Evolutionary conservation across 2,329 filamentous ascomycete genomes (phyloP).

Genomic region (Blumeriella jaapii): DNA sequence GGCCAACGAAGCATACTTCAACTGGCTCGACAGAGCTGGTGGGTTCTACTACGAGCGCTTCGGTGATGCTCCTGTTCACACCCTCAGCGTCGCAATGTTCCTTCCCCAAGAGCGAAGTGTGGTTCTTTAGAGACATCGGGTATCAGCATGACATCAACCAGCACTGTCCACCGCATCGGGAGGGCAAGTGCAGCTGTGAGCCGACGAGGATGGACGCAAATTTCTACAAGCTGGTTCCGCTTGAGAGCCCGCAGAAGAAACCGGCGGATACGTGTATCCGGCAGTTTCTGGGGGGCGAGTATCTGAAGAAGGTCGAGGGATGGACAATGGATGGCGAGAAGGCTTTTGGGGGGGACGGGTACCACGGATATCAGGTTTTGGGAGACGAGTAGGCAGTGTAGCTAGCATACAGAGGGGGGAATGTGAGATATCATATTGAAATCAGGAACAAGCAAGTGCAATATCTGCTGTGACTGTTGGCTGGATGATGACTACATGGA

Average conservation of each 20-base stretch:
- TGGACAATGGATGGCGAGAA: conserved; percentile 32
- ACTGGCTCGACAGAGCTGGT: conserved; percentile 73
- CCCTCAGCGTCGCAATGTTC: conserved; percentile 76
- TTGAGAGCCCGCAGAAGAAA: conserved; percentile 36
- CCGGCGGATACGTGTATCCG: conserved; percentile 36
- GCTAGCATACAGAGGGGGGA: too few relatives aligned
- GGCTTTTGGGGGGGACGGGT: conserved; percentile 33
- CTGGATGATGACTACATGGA: too few relatives aligned
- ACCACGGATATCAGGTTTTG: conserved; percentile 30
- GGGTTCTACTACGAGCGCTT: conserved; percentile 98
- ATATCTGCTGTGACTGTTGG: too few relatives aligned
- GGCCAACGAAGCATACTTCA: conserved; percentile 80
- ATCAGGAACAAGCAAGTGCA: not conserved
- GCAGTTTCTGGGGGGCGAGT: conserved; percentile 33
- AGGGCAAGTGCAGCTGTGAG: conserved; percentile 32
- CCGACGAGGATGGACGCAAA: conserved; percentile 33
- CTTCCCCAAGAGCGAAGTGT: conserved; percentile 78
- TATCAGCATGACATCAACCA: conserved; percentile 66
- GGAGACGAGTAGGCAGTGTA: conserved; percentile 13
- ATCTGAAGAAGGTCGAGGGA: conserved; percentile 32
- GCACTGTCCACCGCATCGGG: conserved; percentile 27
- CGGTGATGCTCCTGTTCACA: conserved; percentile 94
- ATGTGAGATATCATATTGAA: not conserved
- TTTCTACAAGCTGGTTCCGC: conserved; percentile 36
- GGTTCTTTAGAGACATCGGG: conserved; percentile 96